phyloP scores from a whole-genome alignment of 2,329 filamentous ascomycete species.

The Dichotomopilus funicola region DNA sequence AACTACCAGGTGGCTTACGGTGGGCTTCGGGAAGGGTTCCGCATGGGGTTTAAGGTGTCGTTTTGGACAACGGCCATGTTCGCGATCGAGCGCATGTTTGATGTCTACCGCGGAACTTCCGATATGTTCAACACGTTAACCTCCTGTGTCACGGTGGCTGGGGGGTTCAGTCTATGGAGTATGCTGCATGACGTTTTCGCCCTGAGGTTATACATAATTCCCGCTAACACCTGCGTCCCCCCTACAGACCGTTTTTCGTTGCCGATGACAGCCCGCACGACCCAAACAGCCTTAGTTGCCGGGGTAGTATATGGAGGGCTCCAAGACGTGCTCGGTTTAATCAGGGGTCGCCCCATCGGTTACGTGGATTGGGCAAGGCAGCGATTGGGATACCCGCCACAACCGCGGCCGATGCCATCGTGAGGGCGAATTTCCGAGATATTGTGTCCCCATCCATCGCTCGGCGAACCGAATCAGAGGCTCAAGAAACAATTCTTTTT shows the following conservation, averaged over 20 bases:
- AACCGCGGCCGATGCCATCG: neutral
- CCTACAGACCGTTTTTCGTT: constrained; percentile 68
- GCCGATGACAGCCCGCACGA: constrained; percentile 68
- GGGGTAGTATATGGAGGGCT: constrained; percentile 73
- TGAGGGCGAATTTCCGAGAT: neutral
- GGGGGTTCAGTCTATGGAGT: constrained; percentile 83
- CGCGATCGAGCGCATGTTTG: constrained; percentile 76
- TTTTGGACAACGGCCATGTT: constrained; percentile 73
- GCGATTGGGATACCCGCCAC: constrained; percentile 9
- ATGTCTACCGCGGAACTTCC: constrained; percentile 60
- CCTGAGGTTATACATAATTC: neutral
- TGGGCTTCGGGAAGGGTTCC: constrained; percentile 70
- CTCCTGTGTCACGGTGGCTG: constrained; percentile 77
- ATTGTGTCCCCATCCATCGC: no score
- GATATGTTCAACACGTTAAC: constrained; percentile 78
- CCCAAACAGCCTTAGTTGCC: constrained; percentile 70
- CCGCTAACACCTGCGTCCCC: constrained; percentile 2
- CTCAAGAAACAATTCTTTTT: neutral
- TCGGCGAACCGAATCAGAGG: neutral
- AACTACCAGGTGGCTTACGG: constrained; percentile 82
- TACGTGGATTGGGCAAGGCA: constrained; percentile 61
- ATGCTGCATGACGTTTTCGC: constrained; percentile 17
- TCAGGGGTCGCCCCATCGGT: constrained; percentile 64
- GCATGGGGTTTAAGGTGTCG: constrained; percentile 64
- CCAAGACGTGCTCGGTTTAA: constrained; percentile 66